Conservation (phyloP, 306 rosid genomes). For the Parietaria judaica region DNA sequence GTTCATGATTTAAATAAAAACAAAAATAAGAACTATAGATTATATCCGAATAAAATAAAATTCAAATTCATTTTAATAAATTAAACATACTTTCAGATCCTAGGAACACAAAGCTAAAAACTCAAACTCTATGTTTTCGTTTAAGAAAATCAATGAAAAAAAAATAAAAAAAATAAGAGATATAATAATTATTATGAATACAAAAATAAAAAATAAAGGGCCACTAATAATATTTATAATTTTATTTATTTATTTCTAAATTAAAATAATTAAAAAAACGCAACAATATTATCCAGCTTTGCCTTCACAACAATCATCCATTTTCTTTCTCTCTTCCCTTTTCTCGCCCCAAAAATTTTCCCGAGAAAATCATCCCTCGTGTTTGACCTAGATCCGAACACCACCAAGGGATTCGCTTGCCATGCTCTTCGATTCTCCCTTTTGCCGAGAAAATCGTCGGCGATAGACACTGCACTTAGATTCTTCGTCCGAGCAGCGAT, state of each 20-base stretch:
- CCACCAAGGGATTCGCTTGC: conserved; percentile 18
- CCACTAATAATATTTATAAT: not conserved
- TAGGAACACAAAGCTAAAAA: too few species aligned
- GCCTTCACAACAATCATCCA: conserved; percentile 19
- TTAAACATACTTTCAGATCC: too few species aligned
- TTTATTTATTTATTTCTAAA: too few species aligned
- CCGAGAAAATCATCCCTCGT: conserved; percentile 18
- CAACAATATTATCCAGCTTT: conserved; percentile 12
- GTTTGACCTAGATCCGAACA: conserved; percentile 41
- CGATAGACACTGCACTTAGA: conserved; percentile 17
- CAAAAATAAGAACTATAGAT: too few species aligned
- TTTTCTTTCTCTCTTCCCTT: conserved; percentile 6
- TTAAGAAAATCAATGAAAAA: too few species aligned
- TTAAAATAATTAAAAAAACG: not conserved
- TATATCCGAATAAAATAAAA: too few species aligned
- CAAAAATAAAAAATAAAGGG: too few species aligned
- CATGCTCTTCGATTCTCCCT: not conserved
- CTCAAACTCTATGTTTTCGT: too few species aligned
- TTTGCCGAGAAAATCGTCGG: conserved; percentile 19
- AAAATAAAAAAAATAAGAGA: too few species aligned
- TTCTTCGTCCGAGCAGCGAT: conserved; percentile 16
- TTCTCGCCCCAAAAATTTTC: conserved; percentile 4
- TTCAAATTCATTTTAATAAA: too few species aligned
- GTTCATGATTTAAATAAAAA: too few species aligned
- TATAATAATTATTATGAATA: too few species aligned